Evolutionary conservation across 345 rosid genomes (phyloP).

Genomic region (Acer yangbiense): DNA sequence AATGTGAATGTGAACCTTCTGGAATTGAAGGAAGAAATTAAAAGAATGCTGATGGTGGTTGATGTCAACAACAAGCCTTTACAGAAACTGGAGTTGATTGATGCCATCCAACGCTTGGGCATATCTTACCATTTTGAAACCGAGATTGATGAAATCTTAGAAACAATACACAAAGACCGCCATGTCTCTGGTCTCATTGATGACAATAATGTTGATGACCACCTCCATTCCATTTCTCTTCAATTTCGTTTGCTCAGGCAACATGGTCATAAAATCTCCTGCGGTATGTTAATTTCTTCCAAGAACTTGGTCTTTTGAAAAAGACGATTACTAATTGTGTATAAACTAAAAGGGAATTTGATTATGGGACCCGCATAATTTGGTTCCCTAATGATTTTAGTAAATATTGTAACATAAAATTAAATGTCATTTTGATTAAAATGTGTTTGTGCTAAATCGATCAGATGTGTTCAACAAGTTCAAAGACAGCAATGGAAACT

Average conservation of each 20-base stretch:
- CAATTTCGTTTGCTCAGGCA: conserved; percentile 33
- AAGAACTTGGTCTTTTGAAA: too few relatives aligned
- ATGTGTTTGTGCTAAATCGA: background rate
- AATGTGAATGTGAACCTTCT: conserved; percentile 11
- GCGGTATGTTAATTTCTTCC: background rate
- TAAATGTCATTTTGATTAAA: background rate
- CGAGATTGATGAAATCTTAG: conserved; percentile 34
- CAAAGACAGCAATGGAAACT: conserved; percentile 23
- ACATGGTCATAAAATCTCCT: conserved; percentile 20
- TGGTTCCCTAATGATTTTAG: too few relatives aligned
- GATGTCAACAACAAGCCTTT: background rate
- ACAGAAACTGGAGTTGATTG: conserved; percentile 26
- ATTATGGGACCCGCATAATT: too few relatives aligned
- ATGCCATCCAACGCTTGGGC: conserved; percentile 45
- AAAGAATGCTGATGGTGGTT: conserved; percentile 2
- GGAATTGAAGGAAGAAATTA: conserved; percentile 26
- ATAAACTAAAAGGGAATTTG: too few relatives aligned
- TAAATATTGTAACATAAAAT: too few relatives aligned
- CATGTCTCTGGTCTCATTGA: background rate
- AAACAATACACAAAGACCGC: background rate
- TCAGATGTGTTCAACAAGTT: conserved; percentile 38
- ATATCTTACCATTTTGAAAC: conserved; percentile 47
- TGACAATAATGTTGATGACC: conserved; percentile 9
- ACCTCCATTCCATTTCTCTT: conserved; percentile 16
- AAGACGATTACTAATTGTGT: too few relatives aligned